These are phyloP conservation scores for Ogataea ganodermae DNA, from an alignment of 805 yeast species.

Conservation along the genomic window DNA sequence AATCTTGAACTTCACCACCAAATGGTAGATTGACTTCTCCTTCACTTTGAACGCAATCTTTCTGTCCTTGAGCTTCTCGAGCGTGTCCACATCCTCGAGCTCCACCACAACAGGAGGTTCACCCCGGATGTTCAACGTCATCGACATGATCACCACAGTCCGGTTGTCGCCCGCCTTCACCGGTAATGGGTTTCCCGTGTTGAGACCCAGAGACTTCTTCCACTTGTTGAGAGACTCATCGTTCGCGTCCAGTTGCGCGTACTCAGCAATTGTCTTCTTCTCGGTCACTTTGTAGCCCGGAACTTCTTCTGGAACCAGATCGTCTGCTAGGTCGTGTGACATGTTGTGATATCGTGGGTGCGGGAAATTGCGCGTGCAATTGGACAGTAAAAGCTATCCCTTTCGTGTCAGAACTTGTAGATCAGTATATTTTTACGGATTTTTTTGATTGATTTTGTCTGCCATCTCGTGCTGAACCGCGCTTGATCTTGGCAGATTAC, in stretches of 20 bases:
- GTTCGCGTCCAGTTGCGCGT: constrained; percentile 79
- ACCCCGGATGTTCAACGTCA: constrained; percentile 70
- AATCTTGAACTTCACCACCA: constrained; percentile 74
- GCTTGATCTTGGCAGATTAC: neutral
- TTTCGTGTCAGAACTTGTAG: constrained; percentile 1
- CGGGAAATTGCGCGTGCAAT: neutral
- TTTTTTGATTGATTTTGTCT: neutral
- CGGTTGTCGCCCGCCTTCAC: constrained; percentile 72
- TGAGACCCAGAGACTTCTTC: constrained; percentile 84
- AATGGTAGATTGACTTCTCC: constrained; percentile 73
- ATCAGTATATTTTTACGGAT: neutral
- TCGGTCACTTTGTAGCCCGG: constrained; percentile 66
- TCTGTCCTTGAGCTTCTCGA: constrained; percentile 50
- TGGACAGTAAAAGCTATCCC: neutral
- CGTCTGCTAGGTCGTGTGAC: constrained; percentile 41
- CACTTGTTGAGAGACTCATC: constrained; percentile 89
- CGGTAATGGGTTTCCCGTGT: constrained; percentile 58
- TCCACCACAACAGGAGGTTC: constrained; percentile 68
- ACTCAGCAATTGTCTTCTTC: constrained; percentile 82
- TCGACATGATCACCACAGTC: constrained; percentile 75
- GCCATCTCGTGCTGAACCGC: neutral
- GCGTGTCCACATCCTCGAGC: constrained; percentile 58
- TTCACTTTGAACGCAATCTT: constrained; percentile 73
- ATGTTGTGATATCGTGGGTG: neutral
- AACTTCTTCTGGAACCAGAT: constrained; percentile 60